Conservation (phyloP, 2,329 filamentous ascomycete genomes). For the Thielaviopsis musarum region DNA sequence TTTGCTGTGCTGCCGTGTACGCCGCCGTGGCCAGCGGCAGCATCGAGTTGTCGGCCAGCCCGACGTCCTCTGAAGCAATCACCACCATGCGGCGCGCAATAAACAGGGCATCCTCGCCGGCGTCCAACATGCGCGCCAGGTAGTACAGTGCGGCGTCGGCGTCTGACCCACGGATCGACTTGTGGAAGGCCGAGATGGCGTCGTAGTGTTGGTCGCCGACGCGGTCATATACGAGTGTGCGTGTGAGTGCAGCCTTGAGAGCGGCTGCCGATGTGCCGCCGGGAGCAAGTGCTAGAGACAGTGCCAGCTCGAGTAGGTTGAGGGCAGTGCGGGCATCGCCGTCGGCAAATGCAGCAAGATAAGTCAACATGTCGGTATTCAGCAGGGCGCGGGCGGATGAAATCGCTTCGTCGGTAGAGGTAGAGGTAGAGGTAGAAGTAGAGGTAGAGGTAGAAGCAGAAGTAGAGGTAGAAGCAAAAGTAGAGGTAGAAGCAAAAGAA, state of each 20-base stretch:
- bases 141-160: constrained; percentile 86
- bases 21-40: constrained; percentile 71
- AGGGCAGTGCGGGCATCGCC: constrained; percentile 86
- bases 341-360: constrained; percentile 74
- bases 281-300: constrained; percentile 49
- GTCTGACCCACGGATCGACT: constrained; percentile 76
- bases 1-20: constrained; percentile 77
- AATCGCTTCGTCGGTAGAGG: too few species aligned
- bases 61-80: constrained; percentile 86
- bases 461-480: too few species aligned
- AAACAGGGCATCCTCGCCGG: constrained; percentile 83
- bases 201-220: constrained; percentile 96
- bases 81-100: constrained; percentile 87
- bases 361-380: constrained; percentile 59
- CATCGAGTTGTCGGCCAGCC: constrained; percentile 71
- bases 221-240: constrained; percentile 87
- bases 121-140: constrained; percentile 86
- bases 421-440: too few species aligned
- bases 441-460: too few species aligned
- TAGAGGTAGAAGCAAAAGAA: too few species aligned
- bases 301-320: constrained; percentile 78
- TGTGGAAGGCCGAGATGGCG: constrained; percentile 93
- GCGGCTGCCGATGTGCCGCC: constrained; percentile 52
- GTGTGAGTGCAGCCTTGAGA: constrained; percentile 71
- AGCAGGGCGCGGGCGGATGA: constrained; percentile 36